Evolutionary conservation across 768 basidiomycete species (phyloP).

Genomic region (Hemileccinum impolitum): DNA sequence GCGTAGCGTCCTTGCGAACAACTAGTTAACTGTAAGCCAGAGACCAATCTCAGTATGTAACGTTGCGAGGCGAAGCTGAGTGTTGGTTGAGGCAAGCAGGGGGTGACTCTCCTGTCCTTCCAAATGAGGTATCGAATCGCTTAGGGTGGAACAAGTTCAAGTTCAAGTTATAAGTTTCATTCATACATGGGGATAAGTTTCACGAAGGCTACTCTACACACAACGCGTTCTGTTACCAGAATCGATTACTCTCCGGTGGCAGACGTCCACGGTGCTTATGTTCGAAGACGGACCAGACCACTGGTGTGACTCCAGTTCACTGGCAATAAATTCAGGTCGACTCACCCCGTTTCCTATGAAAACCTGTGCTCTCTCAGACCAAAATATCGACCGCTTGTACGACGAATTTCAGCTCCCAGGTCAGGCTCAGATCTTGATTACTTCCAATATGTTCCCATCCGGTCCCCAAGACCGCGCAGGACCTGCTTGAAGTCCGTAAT

Average conservation of each 20-base stretch:
- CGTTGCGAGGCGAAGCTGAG: neutral
- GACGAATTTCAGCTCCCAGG: conserved; percentile 41
- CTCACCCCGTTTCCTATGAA: conserved; percentile 53
- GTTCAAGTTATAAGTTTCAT: too few relatives aligned
- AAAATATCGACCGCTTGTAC: conserved; percentile 49
- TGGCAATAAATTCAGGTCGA: neutral
- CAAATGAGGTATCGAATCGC: conserved; percentile 12
- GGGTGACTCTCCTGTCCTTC: conserved; percentile 8
- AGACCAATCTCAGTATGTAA: neutral
- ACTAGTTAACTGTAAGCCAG: conserved; percentile 2
- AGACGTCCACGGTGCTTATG: conserved; percentile 28
- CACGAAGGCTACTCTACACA: too few relatives aligned
- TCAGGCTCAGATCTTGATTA: conserved; percentile 39
- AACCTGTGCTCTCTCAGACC: conserved; percentile 42
- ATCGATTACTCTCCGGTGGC: conserved; percentile 27
- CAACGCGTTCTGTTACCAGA: conserved; percentile 27
- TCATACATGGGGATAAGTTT: too few relatives aligned
- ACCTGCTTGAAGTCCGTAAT: conserved; percentile 35
- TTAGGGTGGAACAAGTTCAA: neutral
- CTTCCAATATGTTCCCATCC: conserved; percentile 40
- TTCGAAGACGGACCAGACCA: conserved; percentile 43
- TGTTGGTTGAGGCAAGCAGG: conserved; percentile 6
- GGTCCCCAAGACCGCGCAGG: conserved; percentile 26
- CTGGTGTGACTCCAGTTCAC: conserved; percentile 14
- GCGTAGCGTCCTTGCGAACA: neutral